Percentiles rank a stretch among this genome's conserved stretches.
Evolutionary conservation across 2,329 filamentous ascomycete genomes (phyloP).

Genomic region (Fusarium coicis): DNA sequence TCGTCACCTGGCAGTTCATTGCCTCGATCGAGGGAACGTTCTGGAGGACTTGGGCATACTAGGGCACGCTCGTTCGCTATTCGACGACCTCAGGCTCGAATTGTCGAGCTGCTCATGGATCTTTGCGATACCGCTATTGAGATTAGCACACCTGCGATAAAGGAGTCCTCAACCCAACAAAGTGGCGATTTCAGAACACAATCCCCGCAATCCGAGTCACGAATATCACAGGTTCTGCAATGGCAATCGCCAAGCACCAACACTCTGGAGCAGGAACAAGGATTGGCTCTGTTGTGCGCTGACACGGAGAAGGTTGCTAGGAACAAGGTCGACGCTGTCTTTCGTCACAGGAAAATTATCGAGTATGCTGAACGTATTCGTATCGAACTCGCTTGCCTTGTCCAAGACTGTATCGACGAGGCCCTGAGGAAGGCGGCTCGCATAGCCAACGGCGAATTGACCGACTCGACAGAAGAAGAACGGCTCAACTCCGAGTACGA

Average conservation of each 20-base stretch:
- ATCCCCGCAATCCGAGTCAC: slow-evolving; percentile 94
- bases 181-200: slow-evolving; percentile 87
- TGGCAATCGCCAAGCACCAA: slow-evolving; percentile 96
- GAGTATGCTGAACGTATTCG: slow-evolving; percentile 97
- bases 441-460: slow-evolving; percentile 85
- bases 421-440: slow-evolving; percentile 89
- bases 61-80: slow-evolving; percentile 91
- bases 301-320: slow-evolving; percentile 88
- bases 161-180: slow-evolving; percentile 75
- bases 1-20: slow-evolving; percentile 79
- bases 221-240: slow-evolving; percentile 92
- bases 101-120: slow-evolving; percentile 94
- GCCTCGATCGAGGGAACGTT: slow-evolving; percentile 77
- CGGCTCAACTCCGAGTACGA: slow-evolving; percentile 51
- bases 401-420: slow-evolving; percentile 95
- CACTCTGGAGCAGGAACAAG: slow-evolving; percentile 92
- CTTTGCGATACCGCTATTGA: slow-evolving; percentile 96
- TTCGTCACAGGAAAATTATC: slow-evolving; percentile 90
- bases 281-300: slow-evolving; percentile 84
- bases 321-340: slow-evolving; percentile 91
- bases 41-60: slow-evolving; percentile 80
- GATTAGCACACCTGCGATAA: slow-evolving; percentile 93
- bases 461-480: slow-evolving; percentile 76
- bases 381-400: slow-evolving; percentile 89
- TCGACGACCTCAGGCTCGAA: slow-evolving; percentile 86